Base-by-base conservation (phyloP, 2,329 filamentous ascomycete genomes). In the Trichoderma atrobrunneum region DNA sequence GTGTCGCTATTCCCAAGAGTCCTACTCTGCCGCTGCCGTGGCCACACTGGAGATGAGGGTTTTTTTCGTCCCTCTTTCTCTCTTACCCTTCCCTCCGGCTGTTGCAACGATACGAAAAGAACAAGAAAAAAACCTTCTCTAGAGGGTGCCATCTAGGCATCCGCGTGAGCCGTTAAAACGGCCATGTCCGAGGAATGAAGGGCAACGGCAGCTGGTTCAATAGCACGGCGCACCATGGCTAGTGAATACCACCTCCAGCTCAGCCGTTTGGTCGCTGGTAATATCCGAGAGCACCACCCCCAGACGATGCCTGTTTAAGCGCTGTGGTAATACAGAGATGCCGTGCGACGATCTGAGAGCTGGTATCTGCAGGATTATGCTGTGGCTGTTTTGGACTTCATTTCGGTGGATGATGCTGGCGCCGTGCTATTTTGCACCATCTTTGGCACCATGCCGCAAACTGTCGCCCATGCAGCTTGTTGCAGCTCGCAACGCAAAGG, bases 21-120 rank as follows among this genome's bases (percentile, higher is more conserved):
- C 66, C 66, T 72, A 63, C 65, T 57, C 65, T 24, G 48, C 57
- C 65, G 43, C 71, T 59, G 30, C 71, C 71, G 30, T 62, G 54
- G n/a, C 59, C 26, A 32, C 36, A 26, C 32, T 61, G 61, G 61
- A 26, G 63, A 34, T 21, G 30, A 48, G 21, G 11, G n/a, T 26
- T 48, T 32, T 51, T 30, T 28, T 43, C 14, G 36, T 21, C 34
- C 16, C 26, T 24, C 24, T 3, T 24, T 51, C n/a, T 64, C 16
- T 30, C 39, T 43, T 43, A 16, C 12, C 36, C 43, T 60, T 36
- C 30, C 39, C 51, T 32, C 24, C 30, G 66, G 39, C 67, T 62
- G 57, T 34, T 70, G 59, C 60, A 51, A 64, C 66, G 36, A 72
- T 59, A 48, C 4, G 2, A 51, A 51, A 51, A 51, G n/a, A 51